Conservation (phyloP, 2,329 filamentous ascomycete genomes). For the Teratosphaeria nubilosa region DNA sequence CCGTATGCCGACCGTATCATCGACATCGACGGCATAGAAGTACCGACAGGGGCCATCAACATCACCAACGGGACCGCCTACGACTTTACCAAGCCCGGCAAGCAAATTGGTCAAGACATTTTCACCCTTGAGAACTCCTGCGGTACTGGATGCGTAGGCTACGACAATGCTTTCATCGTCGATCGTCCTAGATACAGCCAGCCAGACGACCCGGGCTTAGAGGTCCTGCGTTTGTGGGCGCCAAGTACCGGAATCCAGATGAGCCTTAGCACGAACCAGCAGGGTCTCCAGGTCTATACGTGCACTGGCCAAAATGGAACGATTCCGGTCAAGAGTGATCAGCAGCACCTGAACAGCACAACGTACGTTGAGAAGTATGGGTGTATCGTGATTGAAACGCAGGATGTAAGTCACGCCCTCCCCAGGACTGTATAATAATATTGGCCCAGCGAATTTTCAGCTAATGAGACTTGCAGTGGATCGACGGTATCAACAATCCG, state of each 20-base stretch:
- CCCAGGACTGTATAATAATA: too few relatives aligned
- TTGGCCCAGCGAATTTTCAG: too few relatives aligned
- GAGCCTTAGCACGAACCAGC: slow-evolving; percentile 19
- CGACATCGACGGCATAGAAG: slow-evolving; percentile 19
- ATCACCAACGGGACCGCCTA: slow-evolving; percentile 28
- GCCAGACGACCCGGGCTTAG: slow-evolving; percentile 15
- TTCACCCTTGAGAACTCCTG: slow-evolving; percentile 1
- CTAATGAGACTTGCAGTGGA: slow-evolving; percentile 43
- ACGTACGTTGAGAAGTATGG: slow-evolving; percentile 51
- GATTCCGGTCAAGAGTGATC: slow-evolving; percentile 21
- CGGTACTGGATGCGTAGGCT: slow-evolving; percentile 12
- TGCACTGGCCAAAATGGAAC: slow-evolving; percentile 24
- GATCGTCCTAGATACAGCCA: slow-evolving; percentile 16
- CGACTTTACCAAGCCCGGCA: slow-evolving; percentile 20
- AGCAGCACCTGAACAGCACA: slow-evolving; percentile 19
- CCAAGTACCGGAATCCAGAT: slow-evolving; percentile 22
- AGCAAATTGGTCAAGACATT: slow-evolving; percentile 15
- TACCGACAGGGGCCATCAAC: slow-evolving; percentile 30
- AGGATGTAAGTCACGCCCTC: slow-evolving; percentile 16
- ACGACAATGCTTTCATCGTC: slow-evolving; percentile 17
- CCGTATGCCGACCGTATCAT: slow-evolving; percentile 46
- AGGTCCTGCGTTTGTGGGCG: slow-evolving; percentile 16
- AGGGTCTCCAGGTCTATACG: slow-evolving; percentile 23
- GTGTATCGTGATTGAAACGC: slow-evolving; percentile 70
- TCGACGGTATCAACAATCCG: slow-evolving; percentile 90